Base-by-base conservation (phyloP, 768 basidiomycete genomes). In the Kwoniella sp. region DNA sequence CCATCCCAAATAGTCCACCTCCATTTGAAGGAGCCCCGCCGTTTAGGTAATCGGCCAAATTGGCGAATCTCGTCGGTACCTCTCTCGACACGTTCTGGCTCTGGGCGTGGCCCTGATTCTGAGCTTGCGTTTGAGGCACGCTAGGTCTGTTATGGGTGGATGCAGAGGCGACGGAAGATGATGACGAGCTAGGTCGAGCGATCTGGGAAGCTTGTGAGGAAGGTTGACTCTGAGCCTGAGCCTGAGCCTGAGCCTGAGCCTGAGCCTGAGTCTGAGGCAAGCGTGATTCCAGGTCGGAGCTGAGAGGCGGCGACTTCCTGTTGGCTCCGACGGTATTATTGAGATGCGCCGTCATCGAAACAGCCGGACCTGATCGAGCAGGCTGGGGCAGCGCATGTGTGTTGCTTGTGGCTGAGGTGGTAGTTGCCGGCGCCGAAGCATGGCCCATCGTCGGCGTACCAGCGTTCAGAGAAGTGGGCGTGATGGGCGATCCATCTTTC, bases 21-120 rank as follows among this genome's bases (percentile, higher is more conserved):
- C 58, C 62, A 2, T 61, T 57, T 13, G 53, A 23, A 2, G 55
- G 38, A 30, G 61, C 55, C 15, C 59, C 58, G 1, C 58, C 60
- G 1, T 54, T 45, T 13, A 71, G 62, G 47, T 71, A 71, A 17
- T 71, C 69, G 22, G 69, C 65, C 59, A 71, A 54, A 30, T 58
- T 66, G 25, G 69, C 58, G 26, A 67, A 71, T 25, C 63, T 31
- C 1, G 67, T 55, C 25, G 37, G n/a, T 28, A 51, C 51, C 30
- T 45, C 38, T 23, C 50, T 20, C 41, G 8, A 34, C 34, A 34
- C 34, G 34, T 34, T 34, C 34, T 34, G 34, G 13, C 34, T 34
- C 34, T 34, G 34, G 13, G 7, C 13, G 7, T 34, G 34, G 41
- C 15, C 4, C 41, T 45, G 41, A 17, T 17, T 9, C 4, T 45